Percentiles rank a stretch among this genome's conserved stretches.
Evolutionary conservation across 371 early-diverging fungal genomes (phyloP).

Genomic region (Aphelidium insulamus): DNA sequence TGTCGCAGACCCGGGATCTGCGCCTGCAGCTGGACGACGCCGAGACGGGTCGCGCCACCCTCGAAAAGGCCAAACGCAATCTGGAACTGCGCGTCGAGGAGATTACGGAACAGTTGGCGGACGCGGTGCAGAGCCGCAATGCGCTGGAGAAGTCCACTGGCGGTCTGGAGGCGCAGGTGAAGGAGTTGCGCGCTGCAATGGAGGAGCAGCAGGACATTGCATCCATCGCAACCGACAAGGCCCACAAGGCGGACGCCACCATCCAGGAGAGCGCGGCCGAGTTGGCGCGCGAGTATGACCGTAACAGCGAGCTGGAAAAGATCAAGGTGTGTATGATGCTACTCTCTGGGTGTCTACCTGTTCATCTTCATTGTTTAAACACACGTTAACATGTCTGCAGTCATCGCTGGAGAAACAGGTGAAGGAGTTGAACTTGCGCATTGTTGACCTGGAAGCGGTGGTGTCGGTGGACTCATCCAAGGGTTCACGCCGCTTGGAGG

Average conservation of each 20-base stretch:
- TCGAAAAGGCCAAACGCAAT: conserved; percentile 37
- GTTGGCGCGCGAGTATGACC: conserved; percentile 35
- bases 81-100: conserved; percentile 50
- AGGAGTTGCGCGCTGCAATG: conserved; percentile 29
- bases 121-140: conserved; percentile 26
- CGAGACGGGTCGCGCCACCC: conserved; percentile 23
- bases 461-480: conserved; percentile 21
- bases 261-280: conserved; percentile 26
- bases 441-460: conserved; percentile 45
- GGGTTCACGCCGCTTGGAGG: conserved; percentile 26
- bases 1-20: conserved; percentile 24
- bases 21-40: conserved; percentile 24
- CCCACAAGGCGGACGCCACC: conserved; percentile 31
- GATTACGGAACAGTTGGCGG: conserved; percentile 35
- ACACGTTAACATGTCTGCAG: conserved; percentile 8
- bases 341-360: background rate
- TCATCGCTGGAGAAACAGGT: conserved; percentile 42
- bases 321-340: conserved; percentile 18
- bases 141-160: conserved; percentile 30
- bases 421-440: conserved; percentile 41
- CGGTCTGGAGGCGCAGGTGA: conserved; percentile 25
- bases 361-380: background rate
- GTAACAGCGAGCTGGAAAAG: conserved; percentile 28
- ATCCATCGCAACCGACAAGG: conserved; percentile 24
- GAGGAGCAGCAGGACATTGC: conserved; percentile 41